Conservation (phyloP, 2,329 filamentous ascomycete genomes). For the Trichoderma polysporum region DNA sequence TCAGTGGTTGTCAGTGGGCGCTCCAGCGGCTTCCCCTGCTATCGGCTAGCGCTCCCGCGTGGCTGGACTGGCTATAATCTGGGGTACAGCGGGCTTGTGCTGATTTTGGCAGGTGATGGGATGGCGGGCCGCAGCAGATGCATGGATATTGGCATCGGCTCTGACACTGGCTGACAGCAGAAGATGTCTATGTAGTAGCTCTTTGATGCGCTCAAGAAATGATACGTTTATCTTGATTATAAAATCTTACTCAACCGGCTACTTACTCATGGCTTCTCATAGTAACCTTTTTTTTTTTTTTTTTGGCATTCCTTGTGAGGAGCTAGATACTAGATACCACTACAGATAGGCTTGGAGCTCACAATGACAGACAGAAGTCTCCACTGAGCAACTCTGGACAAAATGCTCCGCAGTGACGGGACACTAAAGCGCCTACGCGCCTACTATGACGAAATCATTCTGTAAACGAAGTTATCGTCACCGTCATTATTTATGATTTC, state of each 20-base stretch:
- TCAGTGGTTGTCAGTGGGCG: not conserved
- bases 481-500: not conserved
- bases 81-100: slow-evolving; percentile 19
- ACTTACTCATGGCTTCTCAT: not conserved
- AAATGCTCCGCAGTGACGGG: not conserved
- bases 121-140: not conserved
- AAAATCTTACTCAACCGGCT: not conserved
- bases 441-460: not conserved
- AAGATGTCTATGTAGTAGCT: too few relatives aligned
- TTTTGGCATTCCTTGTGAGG: not conserved
- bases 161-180: not conserved
- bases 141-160: not conserved
- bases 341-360: not conserved
- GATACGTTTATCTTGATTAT: not conserved
- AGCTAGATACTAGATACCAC: not conserved
- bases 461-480: not conserved
- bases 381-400: not conserved
- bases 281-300: not conserved
- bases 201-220: not conserved
- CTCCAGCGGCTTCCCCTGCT: slow-evolving; percentile 8
- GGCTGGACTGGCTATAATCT: slow-evolving; percentile 7
- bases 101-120: slow-evolving; percentile 6
- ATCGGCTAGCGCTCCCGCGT: slow-evolving; percentile 20
- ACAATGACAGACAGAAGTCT: not conserved
- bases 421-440: not conserved